Base-by-base conservation (phyloP, 495 filamentous ascomycete genomes). In the Hypoxylon intermedium region DNA sequence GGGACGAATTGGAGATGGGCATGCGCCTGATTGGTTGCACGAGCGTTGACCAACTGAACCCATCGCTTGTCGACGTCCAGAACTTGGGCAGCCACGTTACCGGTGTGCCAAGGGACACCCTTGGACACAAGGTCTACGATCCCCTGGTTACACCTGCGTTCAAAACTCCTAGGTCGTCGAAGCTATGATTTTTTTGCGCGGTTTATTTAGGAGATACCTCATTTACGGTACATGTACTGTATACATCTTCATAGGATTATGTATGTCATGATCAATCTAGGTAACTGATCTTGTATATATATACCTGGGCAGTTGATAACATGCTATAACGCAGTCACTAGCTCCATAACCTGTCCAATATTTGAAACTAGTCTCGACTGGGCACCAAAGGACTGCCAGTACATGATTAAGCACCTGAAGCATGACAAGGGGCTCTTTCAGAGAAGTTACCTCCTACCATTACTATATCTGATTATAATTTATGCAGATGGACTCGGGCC, bases 1-100 rank as follows among this genome's bases (percentile, higher is more conserved):
- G 91, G 79, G 94, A 98, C 70, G 94, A 98, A 82, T 92, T 98
- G 87, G 93, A 93, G 80, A 97, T 98, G 93, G 90, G 90, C 66
- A 98, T 98, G 94, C 84, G 95, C 6, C 77, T 98, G 60, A 91
- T 98, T 64, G 94, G 94, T 11, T 88, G 85, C 23, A 81, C 79
- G 1, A 85, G 68, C 33, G 71, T 98, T 18, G 87, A 83, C 30
- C 87, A 98, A 49, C 74, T 98, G 47, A 91, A 87, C 53, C 87
- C 92, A 5, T 84, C 82, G 9, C 56, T 98, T 69, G 68, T 98
- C 45, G 94, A 98, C 73, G 83, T 83, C 0, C 81, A 90, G 44
- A 89, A 87, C 0, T 68, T 94, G 20, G 80, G 81, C 72, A 84
- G 84, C 57, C 94, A 98, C 66, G 80, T 76, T 41, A 83, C 87